These are phyloP conservation scores for Phytophthora kernoviae DNA, from an alignment of 352 stramenopile genomes.

Conservation along the genomic window DNA sequence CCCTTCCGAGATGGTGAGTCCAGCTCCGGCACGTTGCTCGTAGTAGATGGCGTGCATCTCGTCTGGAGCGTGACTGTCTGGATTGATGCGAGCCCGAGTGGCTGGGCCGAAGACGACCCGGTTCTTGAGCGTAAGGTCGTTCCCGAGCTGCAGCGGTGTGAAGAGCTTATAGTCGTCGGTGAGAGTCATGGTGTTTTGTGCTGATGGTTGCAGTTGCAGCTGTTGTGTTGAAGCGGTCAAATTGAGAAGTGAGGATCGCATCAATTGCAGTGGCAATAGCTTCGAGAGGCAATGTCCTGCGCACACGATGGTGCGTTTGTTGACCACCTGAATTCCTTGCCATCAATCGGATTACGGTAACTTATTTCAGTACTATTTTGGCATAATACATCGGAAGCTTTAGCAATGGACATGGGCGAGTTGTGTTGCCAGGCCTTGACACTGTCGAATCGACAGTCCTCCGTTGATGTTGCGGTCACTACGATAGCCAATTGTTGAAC, in stretches of 20 bases:
- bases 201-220: conserved; percentile 2
- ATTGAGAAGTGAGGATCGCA: conserved; percentile 15
- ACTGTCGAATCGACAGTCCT: no score
- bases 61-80: conserved; percentile 20
- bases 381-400: not conserved
- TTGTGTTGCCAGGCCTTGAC: no score
- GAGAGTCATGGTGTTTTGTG: conserved; percentile 17
- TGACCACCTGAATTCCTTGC: not conserved
- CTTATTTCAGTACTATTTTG: not conserved
- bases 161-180: conserved; percentile 41
- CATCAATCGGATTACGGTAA: not conserved
- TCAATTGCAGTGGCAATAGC: not conserved
- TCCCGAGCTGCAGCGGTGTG: conserved; percentile 29
- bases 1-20: conserved; percentile 55
- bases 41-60: conserved; percentile 47
- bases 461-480: no score
- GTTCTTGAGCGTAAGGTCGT: conserved; percentile 43
- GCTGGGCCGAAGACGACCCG: conserved; percentile 48
- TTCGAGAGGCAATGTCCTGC: not conserved
- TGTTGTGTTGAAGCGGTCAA: conserved; percentile 6
- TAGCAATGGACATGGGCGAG: no score
- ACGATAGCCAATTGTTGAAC: no score
- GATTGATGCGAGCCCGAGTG: conserved; percentile 37
- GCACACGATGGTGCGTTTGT: no score
- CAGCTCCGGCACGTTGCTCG: conserved; percentile 33